Base-by-base conservation (phyloP, 495 filamentous ascomycete genomes). In the Alectoria sarmentosa region DNA sequence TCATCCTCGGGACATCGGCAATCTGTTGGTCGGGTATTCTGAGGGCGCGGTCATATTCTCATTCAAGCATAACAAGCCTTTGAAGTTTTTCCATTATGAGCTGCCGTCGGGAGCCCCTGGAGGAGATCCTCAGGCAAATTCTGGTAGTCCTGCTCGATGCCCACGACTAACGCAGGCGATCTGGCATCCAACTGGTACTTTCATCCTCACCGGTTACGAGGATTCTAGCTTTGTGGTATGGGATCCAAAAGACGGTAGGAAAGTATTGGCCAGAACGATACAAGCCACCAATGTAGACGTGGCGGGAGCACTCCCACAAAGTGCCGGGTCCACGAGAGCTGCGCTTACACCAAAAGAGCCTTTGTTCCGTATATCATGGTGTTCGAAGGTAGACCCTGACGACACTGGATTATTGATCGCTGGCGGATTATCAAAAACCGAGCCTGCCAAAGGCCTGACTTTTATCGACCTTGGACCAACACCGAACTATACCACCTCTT, bases 171-270 rank as follows among this genome's bases (percentile, higher is more conserved):
- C 83, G 1, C 87, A 91, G 63, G 92, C 89, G 0, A 69, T 91
- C 42, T 98, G 94, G 94, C 94, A 98, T 76, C 94, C 94, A 1
- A 95, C 92, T 34, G 94, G 94, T 0, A 94, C 89, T 0, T 98
- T 98, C 69, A 75, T 97, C 46, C 73, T 92, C 61, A 96, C 90
- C 0, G 88, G 88, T 15, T 88, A 98, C 69, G 92, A 97, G 66
- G 93, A 98, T 72, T 87, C 87, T 5, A 93, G 87, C 65, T 71
- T 98, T 39, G 94, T 93, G 0, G 85, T 98, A 59, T 98, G 95
- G 95, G 95, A 98, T 77, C 77, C 88, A 4, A 95, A 91, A 67
- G 95, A 97, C 71, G 94, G 92, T 13, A 86, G 91, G 54, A 79
- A 94, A 37, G 78, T 98, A 19, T 84, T 91, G 79, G 91, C 92